A percentile compares a stretch with the other conserved stretches of the same genome.
Conservation (phyloP, 768 basidiomycete species). For the Trichaptum fuscoviolaceum region DNA sequence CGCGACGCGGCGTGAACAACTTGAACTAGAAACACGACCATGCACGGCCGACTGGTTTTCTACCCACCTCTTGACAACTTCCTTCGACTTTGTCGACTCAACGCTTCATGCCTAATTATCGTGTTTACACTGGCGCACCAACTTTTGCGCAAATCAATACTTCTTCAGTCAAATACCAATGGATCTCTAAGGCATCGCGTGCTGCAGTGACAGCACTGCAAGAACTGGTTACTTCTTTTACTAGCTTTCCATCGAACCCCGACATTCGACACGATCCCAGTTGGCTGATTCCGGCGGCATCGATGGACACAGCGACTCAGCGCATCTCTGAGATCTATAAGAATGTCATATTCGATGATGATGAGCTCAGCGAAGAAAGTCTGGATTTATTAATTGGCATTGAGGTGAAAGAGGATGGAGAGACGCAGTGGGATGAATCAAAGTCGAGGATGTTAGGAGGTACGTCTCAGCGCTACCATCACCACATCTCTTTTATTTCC, state of each 20-base stretch:
- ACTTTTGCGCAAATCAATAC: not conserved
- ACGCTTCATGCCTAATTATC: not conserved
- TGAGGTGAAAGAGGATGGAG: not conserved
- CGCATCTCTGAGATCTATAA: slow-evolving; percentile 66
- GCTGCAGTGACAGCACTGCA: no score
- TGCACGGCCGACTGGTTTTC: no score
- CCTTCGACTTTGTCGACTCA: no score
- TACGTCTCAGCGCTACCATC: not conserved
- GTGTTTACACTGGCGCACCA: not conserved
- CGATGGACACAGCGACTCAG: slow-evolving; percentile 61
- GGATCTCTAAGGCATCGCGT: not conserved
- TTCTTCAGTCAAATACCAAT: not conserved
- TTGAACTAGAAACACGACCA: no score
- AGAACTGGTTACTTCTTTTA: no score
- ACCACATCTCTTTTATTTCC: not conserved
- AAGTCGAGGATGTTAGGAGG: not conserved
- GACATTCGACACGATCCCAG: not conserved
- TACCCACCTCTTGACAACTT: no score
- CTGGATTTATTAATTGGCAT: not conserved
- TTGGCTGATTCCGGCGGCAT: slow-evolving; percentile 39
- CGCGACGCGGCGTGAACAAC: no score
- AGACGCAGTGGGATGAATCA: not conserved
- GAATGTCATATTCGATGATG: slow-evolving; percentile 62
- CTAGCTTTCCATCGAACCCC: no score
- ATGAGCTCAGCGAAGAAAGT: slow-evolving; percentile 16